These are phyloP conservation scores for Neofusicoccum laricinum DNA, from an alignment of 2,329 filamentous ascomycete species.

Conservation along the genomic window DNA sequence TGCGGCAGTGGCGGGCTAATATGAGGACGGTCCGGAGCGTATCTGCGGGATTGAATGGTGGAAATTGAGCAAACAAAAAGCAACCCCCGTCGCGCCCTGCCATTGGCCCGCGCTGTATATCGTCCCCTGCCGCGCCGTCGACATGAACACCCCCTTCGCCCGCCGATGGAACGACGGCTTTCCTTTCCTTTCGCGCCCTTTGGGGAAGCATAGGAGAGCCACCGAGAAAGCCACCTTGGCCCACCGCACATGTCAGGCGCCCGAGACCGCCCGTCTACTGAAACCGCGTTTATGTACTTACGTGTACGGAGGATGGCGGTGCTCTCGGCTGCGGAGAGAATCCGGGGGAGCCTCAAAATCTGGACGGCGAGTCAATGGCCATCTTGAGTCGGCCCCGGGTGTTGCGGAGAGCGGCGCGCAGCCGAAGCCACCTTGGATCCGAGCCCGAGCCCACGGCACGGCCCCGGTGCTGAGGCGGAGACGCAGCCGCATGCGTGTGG, in stretches of 20 bases:
- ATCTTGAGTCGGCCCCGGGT: background rate
- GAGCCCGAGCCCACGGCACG: background rate
- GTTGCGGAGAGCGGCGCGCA: background rate
- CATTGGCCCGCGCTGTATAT: background rate
- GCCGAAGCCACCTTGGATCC: background rate
- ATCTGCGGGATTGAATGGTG: background rate
- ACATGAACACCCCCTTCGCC: background rate
- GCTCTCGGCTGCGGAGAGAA: background rate
- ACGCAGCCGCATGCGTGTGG: background rate
- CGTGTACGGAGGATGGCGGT: background rate
- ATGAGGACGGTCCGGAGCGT: background rate
- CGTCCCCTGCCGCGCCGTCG: background rate
- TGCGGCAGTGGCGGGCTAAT: background rate
- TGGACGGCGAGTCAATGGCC: background rate
- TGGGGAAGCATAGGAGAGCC: background rate
- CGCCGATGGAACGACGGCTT: background rate
- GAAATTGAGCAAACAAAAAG: conserved; percentile 9
- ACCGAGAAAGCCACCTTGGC: conserved; percentile 4
- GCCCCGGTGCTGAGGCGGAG: background rate
- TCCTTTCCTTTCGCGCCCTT: too few species aligned
- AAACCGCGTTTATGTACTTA: background rate
- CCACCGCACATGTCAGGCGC: background rate
- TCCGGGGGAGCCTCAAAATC: background rate
- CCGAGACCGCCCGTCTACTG: background rate
- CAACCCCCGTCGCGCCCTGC: background rate